Percentiles rank a stretch among this genome's conserved stretches.
Evolutionary conservation across 2,329 filamentous ascomycete species (phyloP).

Genomic region (Camptophora hylomeconis): DNA sequence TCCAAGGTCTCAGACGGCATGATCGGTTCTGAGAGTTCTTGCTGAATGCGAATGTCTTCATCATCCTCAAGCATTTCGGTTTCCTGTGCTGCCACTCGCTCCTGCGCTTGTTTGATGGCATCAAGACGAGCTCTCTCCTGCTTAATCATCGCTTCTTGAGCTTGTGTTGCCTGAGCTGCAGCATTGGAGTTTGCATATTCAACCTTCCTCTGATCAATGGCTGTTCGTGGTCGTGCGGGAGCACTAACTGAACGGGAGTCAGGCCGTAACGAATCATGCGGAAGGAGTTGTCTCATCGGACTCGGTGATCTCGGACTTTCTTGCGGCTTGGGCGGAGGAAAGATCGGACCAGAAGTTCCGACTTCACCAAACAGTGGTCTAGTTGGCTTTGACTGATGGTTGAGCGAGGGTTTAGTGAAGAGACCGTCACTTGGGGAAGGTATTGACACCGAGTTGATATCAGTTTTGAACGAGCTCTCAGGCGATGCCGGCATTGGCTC

Average conservation of each 20-base stretch:
- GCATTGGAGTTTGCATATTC: constrained; percentile 20
- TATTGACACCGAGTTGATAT: constrained; percentile 23
- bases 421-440: constrained; percentile 26
- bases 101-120: constrained; percentile 11
- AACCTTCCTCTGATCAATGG: constrained; percentile 27
- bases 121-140: constrained; percentile 15
- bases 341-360: constrained; percentile 21
- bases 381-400: constrained; percentile 18
- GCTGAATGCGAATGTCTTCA: constrained; percentile 34
- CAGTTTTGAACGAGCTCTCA: constrained; percentile 31
- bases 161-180: constrained; percentile 12
- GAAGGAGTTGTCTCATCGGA: constrained; percentile 25
- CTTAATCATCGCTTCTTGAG: constrained; percentile 12
- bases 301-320: constrained; percentile 33
- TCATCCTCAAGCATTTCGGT: constrained; percentile 31
- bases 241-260: constrained; percentile 26
- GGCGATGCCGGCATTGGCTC: constrained; percentile 28
- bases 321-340: constrained; percentile 24
- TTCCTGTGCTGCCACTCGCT: constrained; percentile 21
- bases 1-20: constrained; percentile 31
- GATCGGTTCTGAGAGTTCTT: constrained; percentile 30
- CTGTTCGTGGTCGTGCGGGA: constrained; percentile 24
- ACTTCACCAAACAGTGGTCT: constrained; percentile 33
- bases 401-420: constrained; percentile 26
- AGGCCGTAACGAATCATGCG: constrained; percentile 21